Conservation (phyloP, 768 basidiomycete genomes). For the Suillus ampliporus region DNA sequence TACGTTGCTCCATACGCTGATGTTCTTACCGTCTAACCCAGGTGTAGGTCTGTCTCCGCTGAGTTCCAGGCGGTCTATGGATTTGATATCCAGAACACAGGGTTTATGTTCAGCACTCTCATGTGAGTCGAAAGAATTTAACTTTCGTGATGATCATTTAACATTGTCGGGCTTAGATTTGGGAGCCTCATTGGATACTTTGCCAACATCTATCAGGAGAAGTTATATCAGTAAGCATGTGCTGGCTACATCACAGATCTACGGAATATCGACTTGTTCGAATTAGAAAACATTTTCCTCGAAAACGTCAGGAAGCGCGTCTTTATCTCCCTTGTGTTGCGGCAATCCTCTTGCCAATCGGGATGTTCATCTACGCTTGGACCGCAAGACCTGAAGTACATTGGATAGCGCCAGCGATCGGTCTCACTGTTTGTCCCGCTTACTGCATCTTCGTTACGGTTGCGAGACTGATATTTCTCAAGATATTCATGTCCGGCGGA, state of each 20-base stretch:
- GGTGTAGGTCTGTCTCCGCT: constrained; percentile 51
- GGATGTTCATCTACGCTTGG: constrained; percentile 77
- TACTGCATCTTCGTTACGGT: not conserved
- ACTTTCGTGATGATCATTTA: not conserved
- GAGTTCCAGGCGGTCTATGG: constrained; percentile 58
- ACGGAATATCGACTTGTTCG: not conserved
- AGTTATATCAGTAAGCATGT: constrained; percentile 46
- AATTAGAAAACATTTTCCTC: constrained; percentile 22
- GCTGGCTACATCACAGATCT: not conserved
- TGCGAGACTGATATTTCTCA: constrained; percentile 1
- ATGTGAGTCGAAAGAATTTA: constrained; percentile 40
- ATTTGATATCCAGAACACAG: constrained; percentile 63
- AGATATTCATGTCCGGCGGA: constrained; percentile 51
- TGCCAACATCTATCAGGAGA: constrained; percentile 49
- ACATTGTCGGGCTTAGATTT: constrained; percentile 41
- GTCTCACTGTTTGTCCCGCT: constrained; percentile 8
- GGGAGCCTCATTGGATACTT: constrained; percentile 52
- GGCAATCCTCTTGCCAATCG: constrained; percentile 52
- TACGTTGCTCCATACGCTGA: constrained; percentile 23
- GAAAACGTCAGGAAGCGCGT: constrained; percentile 54
- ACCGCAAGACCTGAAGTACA: constrained; percentile 54
- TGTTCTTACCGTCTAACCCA: not conserved
- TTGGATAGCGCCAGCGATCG: constrained; percentile 51
- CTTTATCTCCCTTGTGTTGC: constrained; percentile 59
- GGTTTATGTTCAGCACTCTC: constrained; percentile 60